Conservation (phyloP, 2,329 filamentous ascomycete species). For the Onygenales sp. region DNA sequence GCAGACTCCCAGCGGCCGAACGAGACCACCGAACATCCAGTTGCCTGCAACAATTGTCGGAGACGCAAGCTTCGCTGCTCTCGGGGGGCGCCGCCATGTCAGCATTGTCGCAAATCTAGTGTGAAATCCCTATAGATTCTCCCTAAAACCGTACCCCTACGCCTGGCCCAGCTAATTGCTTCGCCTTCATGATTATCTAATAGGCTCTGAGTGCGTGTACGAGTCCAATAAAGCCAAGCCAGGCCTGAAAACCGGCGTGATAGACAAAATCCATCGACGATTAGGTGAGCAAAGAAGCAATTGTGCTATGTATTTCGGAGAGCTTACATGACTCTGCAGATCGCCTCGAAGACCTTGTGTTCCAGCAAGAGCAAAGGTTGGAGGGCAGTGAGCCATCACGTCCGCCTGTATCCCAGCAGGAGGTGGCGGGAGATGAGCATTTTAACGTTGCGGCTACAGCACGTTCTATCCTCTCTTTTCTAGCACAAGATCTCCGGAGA, state of each 20-base stretch:
- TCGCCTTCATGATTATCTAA: background rate
- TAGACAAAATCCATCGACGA: conserved; percentile 23
- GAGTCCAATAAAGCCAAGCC: conserved; percentile 22
- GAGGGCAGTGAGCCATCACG: background rate
- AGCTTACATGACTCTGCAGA: conserved; percentile 6
- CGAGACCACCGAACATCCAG: background rate
- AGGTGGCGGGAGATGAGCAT: background rate
- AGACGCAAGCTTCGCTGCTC: background rate
- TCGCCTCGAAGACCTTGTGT: conserved; percentile 9
- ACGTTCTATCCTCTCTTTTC: background rate
- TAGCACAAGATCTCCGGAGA: background rate
- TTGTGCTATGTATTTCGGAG: no score
- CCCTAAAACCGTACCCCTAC: conserved; percentile 36
- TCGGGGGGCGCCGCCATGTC: conserved; percentile 19
- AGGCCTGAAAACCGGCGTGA: conserved; percentile 23
- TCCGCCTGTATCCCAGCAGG: background rate
- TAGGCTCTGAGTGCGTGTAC: conserved; percentile 25
- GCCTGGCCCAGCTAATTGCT: conserved; percentile 24
- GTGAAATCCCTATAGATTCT: background rate
- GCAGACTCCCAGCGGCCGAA: no score
- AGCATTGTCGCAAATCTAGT: conserved; percentile 23
- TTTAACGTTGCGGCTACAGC: background rate
- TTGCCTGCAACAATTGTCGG: background rate
- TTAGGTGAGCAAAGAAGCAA: conserved; percentile 16
- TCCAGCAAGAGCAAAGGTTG: background rate